Evolutionary conservation across 2,329 filamentous ascomycete genomes (phyloP), one percentile per base, ranked within the genome.

Genomic region (Fusarium verrucosum): DNA sequence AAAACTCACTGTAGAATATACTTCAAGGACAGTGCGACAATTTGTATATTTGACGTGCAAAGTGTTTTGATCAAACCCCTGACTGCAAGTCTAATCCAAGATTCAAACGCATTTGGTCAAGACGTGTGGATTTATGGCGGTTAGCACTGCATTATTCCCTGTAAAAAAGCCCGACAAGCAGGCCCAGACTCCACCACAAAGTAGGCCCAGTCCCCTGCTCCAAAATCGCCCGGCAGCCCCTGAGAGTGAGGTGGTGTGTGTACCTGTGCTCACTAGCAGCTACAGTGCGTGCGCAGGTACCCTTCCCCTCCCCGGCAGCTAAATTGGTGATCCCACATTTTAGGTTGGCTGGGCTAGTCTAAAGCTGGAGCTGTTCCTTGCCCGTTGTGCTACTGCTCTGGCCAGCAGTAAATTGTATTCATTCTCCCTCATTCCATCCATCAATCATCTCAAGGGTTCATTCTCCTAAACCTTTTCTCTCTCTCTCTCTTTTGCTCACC

Each of bases 271-370:
- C 10, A 7, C 44, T 16, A 32, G 17, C 14, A 38, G 28, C 46
- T 35, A 47, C 25, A 22, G 33, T 23, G 30, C 5, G 7, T 8
- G 5, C 2, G 0, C 10, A 43, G 9, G 45, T 51, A 46, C 23
- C 43, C 19, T n/a, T n/a, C n/a, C n/a, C n/a, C n/a, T n/a, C 10
- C 10, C 45, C 62, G 63, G 60, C 60, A 65, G 60, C 60, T 65
- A 62, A 68, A 68, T 68, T 67, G 65, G 56, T 65, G 50, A 65
- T 68, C 51, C 60, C 50, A 68, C 64, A 65, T 50, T 57, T 63
- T 61, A 61, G 37, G 49, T 49, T 56, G 46, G 23, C 23, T 8
- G 30, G 22, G 33, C 49, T 61, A 56, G 58, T 42, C 49, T 56
- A 23, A 55, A 49, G 56, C 16, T 47, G 56, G 49, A 61, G 56